Percentiles rank a stretch among this genome's conserved stretches.
Conservation (phyloP, 176 grass and related monocot genomes). For the Zoysia japonica region DNA sequence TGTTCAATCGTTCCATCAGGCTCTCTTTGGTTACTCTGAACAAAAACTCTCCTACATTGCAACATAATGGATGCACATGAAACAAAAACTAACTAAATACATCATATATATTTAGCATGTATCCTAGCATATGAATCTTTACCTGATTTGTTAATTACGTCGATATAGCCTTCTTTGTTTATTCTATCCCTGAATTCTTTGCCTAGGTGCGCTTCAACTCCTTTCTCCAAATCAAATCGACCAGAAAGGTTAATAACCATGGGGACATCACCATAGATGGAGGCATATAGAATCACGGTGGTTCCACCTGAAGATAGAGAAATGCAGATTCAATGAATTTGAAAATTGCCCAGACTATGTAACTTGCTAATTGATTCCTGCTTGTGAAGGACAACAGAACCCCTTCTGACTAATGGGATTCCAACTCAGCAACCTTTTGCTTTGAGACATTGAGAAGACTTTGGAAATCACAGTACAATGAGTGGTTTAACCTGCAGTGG, state of each 20-base stretch:
- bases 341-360: background rate
- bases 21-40: constrained; percentile 79
- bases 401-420: background rate
- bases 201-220: constrained; percentile 73
- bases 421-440: background rate
- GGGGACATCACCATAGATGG: constrained; percentile 66
- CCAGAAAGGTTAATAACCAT: constrained; percentile 82
- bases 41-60: constrained; percentile 42
- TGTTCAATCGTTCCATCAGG: constrained; percentile 74
- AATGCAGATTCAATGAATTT: background rate
- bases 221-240: constrained; percentile 75
- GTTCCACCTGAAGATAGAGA: constrained; percentile 61
- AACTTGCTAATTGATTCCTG: background rate
- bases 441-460: too few relatives aligned
- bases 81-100: background rate
- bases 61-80: constrained; percentile 8
- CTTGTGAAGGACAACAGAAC: background rate
- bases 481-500: too few relatives aligned
- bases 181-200: constrained; percentile 70
- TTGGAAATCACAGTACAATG: too few relatives aligned
- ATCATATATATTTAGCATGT: background rate
- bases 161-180: constrained; percentile 79
- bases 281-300: constrained; percentile 91
- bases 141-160: constrained; percentile 66
- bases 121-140: constrained; percentile 15